Conservation (phyloP, 192 early-diverging fungal genomes). For the Tieghemiomyces parasiticus region DNA sequence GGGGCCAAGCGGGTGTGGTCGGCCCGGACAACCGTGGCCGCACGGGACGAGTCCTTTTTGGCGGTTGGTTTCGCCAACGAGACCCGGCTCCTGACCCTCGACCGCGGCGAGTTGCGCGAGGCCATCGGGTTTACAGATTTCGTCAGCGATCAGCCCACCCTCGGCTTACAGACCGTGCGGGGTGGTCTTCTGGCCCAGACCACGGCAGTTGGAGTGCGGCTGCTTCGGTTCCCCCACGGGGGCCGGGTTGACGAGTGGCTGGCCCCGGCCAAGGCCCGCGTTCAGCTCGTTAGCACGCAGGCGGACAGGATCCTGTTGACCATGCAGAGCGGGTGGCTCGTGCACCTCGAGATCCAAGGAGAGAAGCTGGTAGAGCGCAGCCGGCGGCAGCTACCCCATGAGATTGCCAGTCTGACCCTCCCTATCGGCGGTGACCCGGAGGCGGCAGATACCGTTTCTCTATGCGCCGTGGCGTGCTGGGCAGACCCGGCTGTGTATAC, state of each 20-base stretch:
- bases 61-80: conserved; percentile 8
- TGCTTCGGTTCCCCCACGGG: conserved; percentile 24
- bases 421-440: conserved; percentile 20
- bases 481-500: conserved; percentile 39
- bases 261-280: conserved; percentile 36
- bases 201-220: conserved; percentile 29
- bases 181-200: conserved; percentile 45
- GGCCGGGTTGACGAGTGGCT: conserved; percentile 32
- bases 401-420: conserved; percentile 65
- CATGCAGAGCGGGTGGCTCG: conserved; percentile 31
- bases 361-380: conserved; percentile 18
- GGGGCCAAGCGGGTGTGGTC: conserved; percentile 68
- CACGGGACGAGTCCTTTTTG: conserved; percentile 8
- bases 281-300: conserved; percentile 19
- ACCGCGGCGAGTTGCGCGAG: conserved; percentile 15
- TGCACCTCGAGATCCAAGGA: conserved; percentile 37
- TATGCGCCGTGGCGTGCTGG: conserved; percentile 67
- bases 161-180: conserved; percentile 27
- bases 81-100: conserved; percentile 15
- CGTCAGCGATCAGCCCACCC: conserved; percentile 21
- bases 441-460: conserved; percentile 16
- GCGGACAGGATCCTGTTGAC: conserved; percentile 38
- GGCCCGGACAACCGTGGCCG: conserved; percentile 25
- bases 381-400: conserved; percentile 34
- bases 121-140: conserved; percentile 25